These are phyloP conservation scores for Xylaria telfairii DNA, from an alignment of 495 filamentous ascomycete species.

Conservation along the genomic window DNA sequence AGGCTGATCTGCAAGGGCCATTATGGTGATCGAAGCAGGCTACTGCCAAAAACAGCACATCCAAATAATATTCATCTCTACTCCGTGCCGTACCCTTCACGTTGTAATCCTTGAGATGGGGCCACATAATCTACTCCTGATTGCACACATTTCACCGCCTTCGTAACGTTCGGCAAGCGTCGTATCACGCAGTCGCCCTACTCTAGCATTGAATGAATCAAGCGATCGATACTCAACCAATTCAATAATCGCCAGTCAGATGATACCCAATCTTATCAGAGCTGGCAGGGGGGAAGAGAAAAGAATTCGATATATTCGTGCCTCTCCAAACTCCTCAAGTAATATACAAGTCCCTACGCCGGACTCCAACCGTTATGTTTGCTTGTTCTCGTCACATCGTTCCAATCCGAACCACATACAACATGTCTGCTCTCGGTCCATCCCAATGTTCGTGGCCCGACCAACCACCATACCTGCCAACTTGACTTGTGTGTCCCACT, in stretches of 20 bases:
- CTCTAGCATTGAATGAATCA: background rate
- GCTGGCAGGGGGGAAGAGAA: background rate
- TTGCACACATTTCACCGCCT: background rate
- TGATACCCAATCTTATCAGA: background rate
- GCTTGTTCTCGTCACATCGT: conserved; percentile 21
- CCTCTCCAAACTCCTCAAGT: background rate
- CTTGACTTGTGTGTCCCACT: background rate
- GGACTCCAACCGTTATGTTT: conserved; percentile 22
- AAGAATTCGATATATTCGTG: background rate
- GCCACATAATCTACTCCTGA: background rate
- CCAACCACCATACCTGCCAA: background rate
- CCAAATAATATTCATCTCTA: background rate
- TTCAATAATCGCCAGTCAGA: background rate
- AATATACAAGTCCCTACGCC: conserved; percentile 15
- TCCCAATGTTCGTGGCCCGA: background rate
- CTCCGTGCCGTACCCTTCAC: background rate
- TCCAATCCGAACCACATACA: conserved; percentile 9
- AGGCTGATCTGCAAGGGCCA: background rate
- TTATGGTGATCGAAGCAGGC: background rate
- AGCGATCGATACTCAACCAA: background rate
- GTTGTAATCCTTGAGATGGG: background rate
- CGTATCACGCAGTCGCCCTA: background rate
- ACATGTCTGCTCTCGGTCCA: background rate
- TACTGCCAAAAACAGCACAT: background rate
- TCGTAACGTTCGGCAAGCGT: background rate